Base-by-base conservation (phyloP, 2,329 filamentous ascomycete genomes). In the Xylaria sp. region DNA sequence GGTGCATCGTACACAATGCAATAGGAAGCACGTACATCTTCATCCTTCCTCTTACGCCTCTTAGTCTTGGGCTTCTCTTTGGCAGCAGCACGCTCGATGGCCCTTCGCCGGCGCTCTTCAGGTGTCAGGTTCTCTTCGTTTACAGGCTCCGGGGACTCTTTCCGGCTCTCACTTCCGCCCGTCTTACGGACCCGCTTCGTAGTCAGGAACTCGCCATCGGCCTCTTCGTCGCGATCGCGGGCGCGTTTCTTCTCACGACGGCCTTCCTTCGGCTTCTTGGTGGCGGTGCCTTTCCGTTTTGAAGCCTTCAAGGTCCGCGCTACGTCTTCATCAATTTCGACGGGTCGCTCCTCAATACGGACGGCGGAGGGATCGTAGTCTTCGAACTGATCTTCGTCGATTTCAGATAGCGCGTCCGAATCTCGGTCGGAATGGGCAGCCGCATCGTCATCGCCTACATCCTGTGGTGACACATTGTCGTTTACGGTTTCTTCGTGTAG, bases 51-150 rank as follows among this genome's bases (percentile, higher is more conserved):
- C 88, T 88, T 82, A 74, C 91, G 86, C 71, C 90, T 87, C 75
- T 93, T 93, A 64, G 85, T 86, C 12, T 92, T 90, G 74, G 92
- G 93, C 83, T 97, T 85, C 0, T 94, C 94, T 66, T 92, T 92
- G 79, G 97, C 93, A 83, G 98, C 93, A 65, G 93, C 92, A 73
- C 91, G 88, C 76, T 97, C 93, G 62, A 99, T 90, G 23, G 94
- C 94, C 74, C 93, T 88, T 75, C 92, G 90, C 75, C 94, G 89
- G 75, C 93, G 88, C 83, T 97, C 93, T 80, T 96, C 94, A 0
- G 94, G 93, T 23, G 92, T 91, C 75, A 98, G 82, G 71, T 91
- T 86, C 76, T 94, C 92, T 70, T 97, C 93, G 73, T 92, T 87
- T 71, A 93, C 90, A 5, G 89, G 87, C 68, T 90, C 88, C 2